phyloP scores from a whole-genome alignment of 306 rosid species.

The Crotalaria pallida region DNA sequence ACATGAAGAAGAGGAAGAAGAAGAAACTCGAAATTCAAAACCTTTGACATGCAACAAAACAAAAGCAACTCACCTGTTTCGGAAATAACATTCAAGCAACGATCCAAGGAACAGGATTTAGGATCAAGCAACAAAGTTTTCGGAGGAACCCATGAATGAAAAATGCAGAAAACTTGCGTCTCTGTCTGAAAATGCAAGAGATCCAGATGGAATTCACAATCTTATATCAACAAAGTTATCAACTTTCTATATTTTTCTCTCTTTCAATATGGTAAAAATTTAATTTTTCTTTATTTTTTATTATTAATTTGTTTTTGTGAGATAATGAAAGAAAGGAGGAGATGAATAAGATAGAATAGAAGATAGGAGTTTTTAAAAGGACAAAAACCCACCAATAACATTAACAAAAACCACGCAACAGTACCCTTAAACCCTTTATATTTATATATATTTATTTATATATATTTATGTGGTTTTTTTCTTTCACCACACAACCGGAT shows the following conservation, averaged over 20 bases:
- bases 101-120: conserved; percentile 19
- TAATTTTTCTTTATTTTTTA: neutral
- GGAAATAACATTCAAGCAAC: conserved; percentile 26
- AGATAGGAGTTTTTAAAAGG: conserved; percentile 24
- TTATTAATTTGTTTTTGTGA: neutral
- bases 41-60: conserved; percentile 18
- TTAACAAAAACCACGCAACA: conserved; percentile 52
- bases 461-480: conserved; percentile 12
- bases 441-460: too few species aligned
- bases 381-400: conserved; percentile 42
- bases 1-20: neutral
- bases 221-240: conserved; percentile 7
- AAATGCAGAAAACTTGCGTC: neutral
- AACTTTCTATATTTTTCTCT: conserved; percentile 4
- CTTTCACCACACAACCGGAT: conserved; percentile 66
- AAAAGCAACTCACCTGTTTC: conserved; percentile 40
- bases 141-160: neutral
- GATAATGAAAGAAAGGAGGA: neutral
- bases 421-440: conserved; percentile 66
- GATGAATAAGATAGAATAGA: conserved; percentile 11
- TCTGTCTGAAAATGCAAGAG: conserved; percentile 29
- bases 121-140: conserved; percentile 35
- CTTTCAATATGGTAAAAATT: conserved; percentile 8
- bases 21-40: conserved; percentile 18
- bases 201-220: conserved; percentile 32